phyloP scores from a whole-genome alignment of 225 moss, liverwort and hornwort genomes.

The Takakia lepidozioides region DNA sequence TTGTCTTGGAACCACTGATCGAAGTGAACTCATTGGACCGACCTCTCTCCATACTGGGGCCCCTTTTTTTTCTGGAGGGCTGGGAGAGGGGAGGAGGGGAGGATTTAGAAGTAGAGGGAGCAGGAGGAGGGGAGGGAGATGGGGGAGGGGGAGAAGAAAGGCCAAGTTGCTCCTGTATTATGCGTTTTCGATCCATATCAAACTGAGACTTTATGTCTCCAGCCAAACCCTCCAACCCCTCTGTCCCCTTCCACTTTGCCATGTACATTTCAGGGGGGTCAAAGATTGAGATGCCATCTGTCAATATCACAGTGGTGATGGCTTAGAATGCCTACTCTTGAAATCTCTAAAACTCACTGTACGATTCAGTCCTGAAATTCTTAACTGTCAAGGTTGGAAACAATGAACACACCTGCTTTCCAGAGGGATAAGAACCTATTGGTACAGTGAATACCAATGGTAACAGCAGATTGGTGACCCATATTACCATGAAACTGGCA shows the following conservation, averaged over 20 bases:
- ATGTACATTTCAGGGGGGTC: conserved; percentile 71
- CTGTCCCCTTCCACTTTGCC: conserved; percentile 61
- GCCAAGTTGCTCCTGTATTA: conserved; percentile 55
- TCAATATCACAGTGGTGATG: too few relatives aligned
- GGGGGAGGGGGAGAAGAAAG: conserved; percentile 14
- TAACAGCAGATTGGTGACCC: too few relatives aligned
- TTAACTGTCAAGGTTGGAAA: too few relatives aligned
- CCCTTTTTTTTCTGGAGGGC: conserved; percentile 6
- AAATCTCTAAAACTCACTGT: too few relatives aligned
- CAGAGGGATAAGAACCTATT: too few relatives aligned
- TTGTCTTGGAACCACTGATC: conserved; percentile 21
- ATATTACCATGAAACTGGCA: too few relatives aligned
- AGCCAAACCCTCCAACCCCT: conserved; percentile 6
- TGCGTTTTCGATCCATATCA: conserved; percentile 53
- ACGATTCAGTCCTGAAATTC: too few relatives aligned
- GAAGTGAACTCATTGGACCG: conserved; percentile 35
- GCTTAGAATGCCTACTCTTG: too few relatives aligned
- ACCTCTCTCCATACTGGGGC: conserved; percentile 23
- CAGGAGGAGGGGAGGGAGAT: conserved; percentile 7
- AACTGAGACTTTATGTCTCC: conserved; percentile 35
- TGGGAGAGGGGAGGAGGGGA: conserved; percentile 1
- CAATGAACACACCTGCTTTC: too few relatives aligned
- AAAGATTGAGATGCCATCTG: conserved; percentile 58
- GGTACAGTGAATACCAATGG: too few relatives aligned
- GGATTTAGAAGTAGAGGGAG: conserved; percentile 6